Evolutionary conservation across 441 rosid genomes (phyloP), one percentile per base, ranked within the genome.

Genomic region (Omphalea diandra): DNA sequence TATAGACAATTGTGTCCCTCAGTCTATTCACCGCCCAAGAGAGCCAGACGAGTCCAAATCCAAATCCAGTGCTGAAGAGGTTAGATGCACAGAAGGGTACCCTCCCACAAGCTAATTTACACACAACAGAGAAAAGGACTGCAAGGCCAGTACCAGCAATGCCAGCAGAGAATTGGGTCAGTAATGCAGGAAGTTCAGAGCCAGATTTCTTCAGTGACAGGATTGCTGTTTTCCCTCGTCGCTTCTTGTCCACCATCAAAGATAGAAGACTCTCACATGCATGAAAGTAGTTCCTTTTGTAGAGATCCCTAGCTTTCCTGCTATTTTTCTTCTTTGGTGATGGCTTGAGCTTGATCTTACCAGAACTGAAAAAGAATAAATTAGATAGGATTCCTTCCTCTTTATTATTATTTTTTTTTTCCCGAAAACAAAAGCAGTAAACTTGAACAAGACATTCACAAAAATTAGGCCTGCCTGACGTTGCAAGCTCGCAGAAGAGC

Each of bases 111-210:
- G 88, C 94, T 62, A 90, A 67, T 75, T 85, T 83, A 67, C 83
- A 83, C 35, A 72, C 7, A 10, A 95, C 87, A 27, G 90, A 83
- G 72, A 93, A 88, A 53, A 95, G 76, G 72, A 95, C 88, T 15
- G 98, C 93, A 6, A 95, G 75, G 62, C 98, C 98, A 35, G 93
- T 88, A 53, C 99, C 99, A 49, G 96, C 95, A 24, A 85, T 88
- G 75, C 85, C 81, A 12, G 86, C 82, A 36, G 99, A 90, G 73
- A 90, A 84, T 75, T 83, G 89, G 71, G 82, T 88, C 69, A 93
- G 81, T 63, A 91, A 93, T 62, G 85, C 84, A 1, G 93, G 90
- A 59, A 95, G 89, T 62, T 93, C 98, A 10, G 92, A 79, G 63
- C 93, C 89, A 36, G 98, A 90, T 75, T 81, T 95, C 80, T 89